Evolutionary conservation across 805 yeast genomes (phyloP), one percentile per base, ranked within the genome.

Genomic region (Kockiozyma suomiensis): DNA sequence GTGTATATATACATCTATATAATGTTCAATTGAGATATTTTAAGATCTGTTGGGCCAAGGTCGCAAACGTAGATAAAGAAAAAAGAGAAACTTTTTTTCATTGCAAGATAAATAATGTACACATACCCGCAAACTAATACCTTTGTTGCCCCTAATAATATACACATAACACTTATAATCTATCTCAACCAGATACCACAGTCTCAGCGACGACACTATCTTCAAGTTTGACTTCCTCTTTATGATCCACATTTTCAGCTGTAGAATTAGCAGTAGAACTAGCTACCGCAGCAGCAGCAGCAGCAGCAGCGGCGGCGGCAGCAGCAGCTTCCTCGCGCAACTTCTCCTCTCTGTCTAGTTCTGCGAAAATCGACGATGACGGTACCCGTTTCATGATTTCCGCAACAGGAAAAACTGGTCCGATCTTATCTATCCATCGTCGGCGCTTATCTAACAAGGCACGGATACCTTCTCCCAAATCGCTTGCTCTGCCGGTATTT

Each of bases 381-480:
- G 97, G 97, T 58, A 87, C 84, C 25, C 94, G 76, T 72, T 88
- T 82, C 92, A 91, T 90, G 46, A 83, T 76, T 64, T 86, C 84
- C 2, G 79, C 76, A 26, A 85, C 80, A 59, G 76, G 78, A 75
- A 94, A 94, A 53, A 93, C 80, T 35, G 92, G 90, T 0, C 98
- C 98, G 64, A 94, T 90, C 71, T 86, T 89, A 23, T 81, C 82
- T 40, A 92, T 87, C 99, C 99, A 94, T 68, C 94, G 84, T 56
- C 73, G 77, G 55, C 98, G 82, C 75, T 94, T 94, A 66, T 93
- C 97, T 64, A 93, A 74, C 51, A 93, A 74, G 1, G 93, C 85
- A 68, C 85, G 81, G 59, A 91, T 79, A 2, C 96, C 93, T 86
- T 88, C 55, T 83, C 85, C 69, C 84, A 35, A 33, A 8, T 26